Base-by-base conservation (phyloP, 75 land plant genomes). In the Pinus tabuliformis region DNA sequence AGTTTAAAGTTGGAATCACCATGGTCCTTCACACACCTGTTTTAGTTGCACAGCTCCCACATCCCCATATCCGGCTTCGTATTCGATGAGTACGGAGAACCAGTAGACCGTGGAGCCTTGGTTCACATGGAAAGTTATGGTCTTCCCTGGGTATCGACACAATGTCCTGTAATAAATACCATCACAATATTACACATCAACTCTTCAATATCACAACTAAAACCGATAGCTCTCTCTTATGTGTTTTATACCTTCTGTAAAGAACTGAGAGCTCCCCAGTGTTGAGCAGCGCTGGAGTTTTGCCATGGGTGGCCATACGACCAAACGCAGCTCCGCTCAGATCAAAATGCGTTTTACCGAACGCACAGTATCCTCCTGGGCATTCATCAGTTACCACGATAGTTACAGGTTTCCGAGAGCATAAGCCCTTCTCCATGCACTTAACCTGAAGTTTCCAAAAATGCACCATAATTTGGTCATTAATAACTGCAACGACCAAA, bases 21-120 rank as follows among this genome's bases (percentile, higher is more conserved):
- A n/a, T n/a, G n/a, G n/a, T n/a, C n/a, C n/a, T n/a, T n/a, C n/a
- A n/a, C n/a, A n/a, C n/a, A n/a, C n/a, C n/a, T n/a, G n/a, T n/a
- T n/a, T n/a, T n/a, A n/a, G n/a, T n/a, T n/a, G n/a, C n/a, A n/a
- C n/a, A n/a, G n/a, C n/a, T n/a, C n/a, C n/a, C n/a, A n/a, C n/a
- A n/a, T n/a, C n/a, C n/a, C n/a, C n/a, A n/a, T n/a, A n/a, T n/a
- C n/a, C n/a, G n/a, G n/a, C n/a, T n/a, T n/a, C n/a, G n/a, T n/a
- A n/a, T n/a, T n/a, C n/a, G n/a, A 95, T 89, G 0, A 89, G 78
- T 22, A 95, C 74, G 16, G 98, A 92, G 11, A 92, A 83, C 98
- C 95, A 95, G 71, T 77, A 93, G 24, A 76, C 68, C 1, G 93
- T 95, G 5, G 98, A 87, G 0, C 98, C 98, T 20, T 87, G 90